Conservation (phyloP, 148 eudicot species). For the Rheum nobile region DNA sequence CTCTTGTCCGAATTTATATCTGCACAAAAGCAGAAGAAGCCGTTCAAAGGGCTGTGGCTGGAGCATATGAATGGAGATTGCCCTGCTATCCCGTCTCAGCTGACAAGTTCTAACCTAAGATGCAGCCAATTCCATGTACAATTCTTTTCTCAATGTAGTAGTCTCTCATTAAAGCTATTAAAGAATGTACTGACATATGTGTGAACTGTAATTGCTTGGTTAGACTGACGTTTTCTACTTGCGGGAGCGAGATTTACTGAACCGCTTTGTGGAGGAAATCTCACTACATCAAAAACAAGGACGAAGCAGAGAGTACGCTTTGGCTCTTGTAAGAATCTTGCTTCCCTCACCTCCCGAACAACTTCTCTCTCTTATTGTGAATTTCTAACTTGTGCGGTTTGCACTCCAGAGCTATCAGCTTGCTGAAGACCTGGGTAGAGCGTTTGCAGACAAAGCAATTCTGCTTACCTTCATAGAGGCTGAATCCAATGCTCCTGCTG, state of each 20-base stretch:
- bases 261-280: constrained; percentile 65
- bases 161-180: not conserved
- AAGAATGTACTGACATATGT: not conserved
- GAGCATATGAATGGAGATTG: constrained; percentile 80
- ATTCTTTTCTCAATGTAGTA: not conserved
- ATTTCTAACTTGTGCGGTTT: not conserved
- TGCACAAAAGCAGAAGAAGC: constrained; percentile 49
- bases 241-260: constrained; percentile 79
- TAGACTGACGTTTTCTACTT: constrained; percentile 81
- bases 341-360: not conserved
- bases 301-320: constrained; percentile 64
- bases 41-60: constrained; percentile 77
- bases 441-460: constrained; percentile 62
- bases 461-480: constrained; percentile 45
- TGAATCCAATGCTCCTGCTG: constrained; percentile 50
- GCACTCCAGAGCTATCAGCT: constrained; percentile 38
- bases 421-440: constrained; percentile 18
- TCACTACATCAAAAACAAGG: constrained; percentile 59
- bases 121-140: constrained; percentile 65
- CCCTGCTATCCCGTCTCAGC: constrained; percentile 60
- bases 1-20: constrained; percentile 55
- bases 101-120: constrained; percentile 47
- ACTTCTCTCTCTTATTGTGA: not conserved
- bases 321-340: constrained; percentile 41
- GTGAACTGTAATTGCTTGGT: not conserved